These are phyloP conservation scores for Pseudovirgaria hyperparasitica DNA, from an alignment of 2,329 filamentous ascomycete genomes.

Conservation along the genomic window DNA sequence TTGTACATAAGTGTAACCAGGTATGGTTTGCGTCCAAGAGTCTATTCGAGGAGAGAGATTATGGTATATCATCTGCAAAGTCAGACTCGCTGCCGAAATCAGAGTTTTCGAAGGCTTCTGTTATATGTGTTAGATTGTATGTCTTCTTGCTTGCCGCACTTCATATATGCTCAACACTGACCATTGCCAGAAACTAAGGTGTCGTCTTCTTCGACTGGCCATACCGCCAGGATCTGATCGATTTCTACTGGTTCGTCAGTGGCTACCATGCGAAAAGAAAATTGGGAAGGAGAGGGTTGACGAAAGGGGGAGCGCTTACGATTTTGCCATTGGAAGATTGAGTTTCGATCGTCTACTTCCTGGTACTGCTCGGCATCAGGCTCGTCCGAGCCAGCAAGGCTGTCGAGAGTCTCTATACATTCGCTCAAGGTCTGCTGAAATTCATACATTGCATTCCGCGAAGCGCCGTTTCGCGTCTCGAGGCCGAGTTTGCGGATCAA, in stretches of 20 bases:
- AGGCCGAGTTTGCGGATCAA: slow-evolving; percentile 12
- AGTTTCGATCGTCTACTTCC: slow-evolving; percentile 12
- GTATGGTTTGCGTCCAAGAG: too few relatives aligned
- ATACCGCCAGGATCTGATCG: too few relatives aligned
- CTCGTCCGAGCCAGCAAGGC: slow-evolving; percentile 12
- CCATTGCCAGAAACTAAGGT: slow-evolving; percentile 16
- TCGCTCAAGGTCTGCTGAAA: slow-evolving; percentile 12
- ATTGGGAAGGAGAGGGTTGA: slow-evolving; percentile 10
- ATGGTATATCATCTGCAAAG: too few relatives aligned
- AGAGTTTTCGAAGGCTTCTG: slow-evolving; percentile 20
- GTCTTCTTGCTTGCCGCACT: neutral
- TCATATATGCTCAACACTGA: slow-evolving; percentile 2
- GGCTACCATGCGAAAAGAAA: too few relatives aligned
- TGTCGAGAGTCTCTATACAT: slow-evolving; percentile 11
- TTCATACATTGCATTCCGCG: slow-evolving; percentile 13
- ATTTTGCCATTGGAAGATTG: too few relatives aligned
- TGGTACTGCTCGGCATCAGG: slow-evolving; percentile 10
- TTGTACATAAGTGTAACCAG: too few relatives aligned
- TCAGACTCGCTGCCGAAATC: slow-evolving; percentile 26
- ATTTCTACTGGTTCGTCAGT: too few relatives aligned
- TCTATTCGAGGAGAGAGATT: too few relatives aligned
- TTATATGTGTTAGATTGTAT: slow-evolving; percentile 4
- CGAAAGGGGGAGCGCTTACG: too few relatives aligned
- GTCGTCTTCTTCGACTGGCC: too few relatives aligned
- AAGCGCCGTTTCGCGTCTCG: slow-evolving; percentile 13